These are phyloP conservation scores for Colletotrichum graminicola DNA, from an alignment of 2,329 filamentous ascomycete genomes.

Conservation along the genomic window DNA sequence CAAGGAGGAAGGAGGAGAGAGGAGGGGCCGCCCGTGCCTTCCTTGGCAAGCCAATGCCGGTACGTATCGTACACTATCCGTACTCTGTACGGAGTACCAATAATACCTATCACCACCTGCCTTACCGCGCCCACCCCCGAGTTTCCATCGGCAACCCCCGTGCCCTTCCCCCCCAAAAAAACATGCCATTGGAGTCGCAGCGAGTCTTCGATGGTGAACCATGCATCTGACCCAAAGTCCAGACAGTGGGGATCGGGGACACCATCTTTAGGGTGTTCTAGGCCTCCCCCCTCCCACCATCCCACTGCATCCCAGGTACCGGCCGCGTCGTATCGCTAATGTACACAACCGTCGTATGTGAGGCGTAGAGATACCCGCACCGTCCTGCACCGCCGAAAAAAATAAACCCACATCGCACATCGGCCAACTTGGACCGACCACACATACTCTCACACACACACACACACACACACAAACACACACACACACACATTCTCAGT, in stretches of 20 bases:
- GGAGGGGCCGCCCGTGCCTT: constrained; percentile 7
- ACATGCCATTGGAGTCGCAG: background rate
- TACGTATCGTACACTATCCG: background rate
- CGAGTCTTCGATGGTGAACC: constrained; percentile 18
- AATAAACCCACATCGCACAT: constrained; percentile 32
- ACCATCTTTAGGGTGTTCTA: constrained; percentile 41
- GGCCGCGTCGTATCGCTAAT: background rate
- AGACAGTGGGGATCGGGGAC: constrained; percentile 40
- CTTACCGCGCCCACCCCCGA: constrained; percentile 9
- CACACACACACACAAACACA: constrained; percentile 53
- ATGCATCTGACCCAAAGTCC: constrained; percentile 37
- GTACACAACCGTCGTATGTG: background rate
- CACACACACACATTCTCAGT: constrained; percentile 21
- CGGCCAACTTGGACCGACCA: constrained; percentile 19
- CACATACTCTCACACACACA: constrained; percentile 53
- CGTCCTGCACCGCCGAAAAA: constrained; percentile 21
- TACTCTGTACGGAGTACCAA: too few species aligned
- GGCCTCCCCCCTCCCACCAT: constrained; percentile 21
- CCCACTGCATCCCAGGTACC: constrained; percentile 7
- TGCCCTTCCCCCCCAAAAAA: background rate
- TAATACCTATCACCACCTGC: background rate
- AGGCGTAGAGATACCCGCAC: constrained; percentile 3
- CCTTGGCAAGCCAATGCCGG: background rate
- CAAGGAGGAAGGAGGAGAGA: background rate
- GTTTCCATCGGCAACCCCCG: constrained; percentile 19